Evolutionary conservation across 2,329 filamentous ascomycete genomes (phyloP), one percentile per base, ranked within the genome.

Genomic region (Gliomastix tumulicola): DNA sequence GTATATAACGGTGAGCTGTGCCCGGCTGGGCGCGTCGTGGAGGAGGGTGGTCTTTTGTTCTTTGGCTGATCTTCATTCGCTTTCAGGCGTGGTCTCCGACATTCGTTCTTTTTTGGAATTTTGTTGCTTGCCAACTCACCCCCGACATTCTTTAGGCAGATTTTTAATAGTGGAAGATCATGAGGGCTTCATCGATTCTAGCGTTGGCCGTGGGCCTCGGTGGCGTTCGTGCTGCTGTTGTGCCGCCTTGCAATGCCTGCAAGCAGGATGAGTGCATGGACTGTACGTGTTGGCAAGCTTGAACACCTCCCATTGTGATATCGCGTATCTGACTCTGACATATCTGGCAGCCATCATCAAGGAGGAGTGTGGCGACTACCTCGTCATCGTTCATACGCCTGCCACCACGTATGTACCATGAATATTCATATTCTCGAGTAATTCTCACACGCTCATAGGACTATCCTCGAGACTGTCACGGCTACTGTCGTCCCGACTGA

Each of bases 221-320:
- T 35, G 27, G 32, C 28, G 11, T 30, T 19, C 31, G 39, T 10
- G 38, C 30, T 21, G 38, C 38, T 17, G 30, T 27, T 21, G 34
- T 36, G 34, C 38, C 38, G 17, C 34, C 13, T 27, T 40, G 38
- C 34, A 36, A 33, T 30, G 15, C 25, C 21, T 40, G 38, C 21
- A 32, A 21, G 16, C 34, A 36, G 19, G 38, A 43, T 19, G 39
- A 30, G 12, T 41, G 41, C 34, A 36, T 40, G 36, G 39, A 41
- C 33, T 30, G 38, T 35, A 28, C 25, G 35, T 37, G 20, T 17
- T 12, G n/a, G 35, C 39, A 40, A 12, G n/a, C n/a, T n/a, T 21
- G 15, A n/a, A 13, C 13, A 17, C 25, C 30, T 12, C 11, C 12
- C 20, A 21, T n/a, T 20, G 17, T 6, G 17, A 17, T 21, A 18